Conservation (phyloP, 1,284 basidiomycete species). For the Erythrobasidium hasegawianum region DNA sequence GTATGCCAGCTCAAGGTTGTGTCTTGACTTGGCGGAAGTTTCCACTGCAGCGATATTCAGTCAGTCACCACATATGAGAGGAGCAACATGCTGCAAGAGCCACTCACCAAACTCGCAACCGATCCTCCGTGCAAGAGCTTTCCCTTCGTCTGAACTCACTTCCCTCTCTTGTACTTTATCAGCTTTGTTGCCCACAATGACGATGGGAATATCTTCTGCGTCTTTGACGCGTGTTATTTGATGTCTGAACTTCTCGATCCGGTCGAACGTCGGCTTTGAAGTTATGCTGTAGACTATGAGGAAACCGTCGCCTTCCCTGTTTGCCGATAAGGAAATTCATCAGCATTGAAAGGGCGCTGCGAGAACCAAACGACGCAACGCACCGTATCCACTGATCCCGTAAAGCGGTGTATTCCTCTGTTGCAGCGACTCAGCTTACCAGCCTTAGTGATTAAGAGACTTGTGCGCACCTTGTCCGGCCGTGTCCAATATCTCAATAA, state of each 20-base stretch:
- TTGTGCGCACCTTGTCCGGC: conserved; percentile 43
- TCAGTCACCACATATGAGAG: background rate
- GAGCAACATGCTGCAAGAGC: background rate
- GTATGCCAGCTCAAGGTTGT: conserved; percentile 50
- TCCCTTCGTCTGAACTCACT: conserved; percentile 48
- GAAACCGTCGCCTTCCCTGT: conserved; percentile 51
- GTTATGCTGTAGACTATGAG: conserved; percentile 51
- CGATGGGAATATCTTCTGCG: conserved; percentile 52
- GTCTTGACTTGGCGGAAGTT: conserved; percentile 50
- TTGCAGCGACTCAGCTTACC: background rate
- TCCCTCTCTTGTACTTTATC: conserved; percentile 50
- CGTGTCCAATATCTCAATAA: conserved; percentile 50
- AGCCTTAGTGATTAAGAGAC: background rate
- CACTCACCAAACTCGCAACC: conserved; percentile 48
- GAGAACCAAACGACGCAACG: conserved; percentile 10
- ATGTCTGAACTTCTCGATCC: conserved; percentile 49
- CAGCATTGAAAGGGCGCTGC: background rate
- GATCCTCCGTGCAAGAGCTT: conserved; percentile 47
- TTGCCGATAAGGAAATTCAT: background rate
- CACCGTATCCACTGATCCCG: conserved; percentile 51
- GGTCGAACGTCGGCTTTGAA: conserved; percentile 50
- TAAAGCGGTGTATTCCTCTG: conserved; percentile 51
- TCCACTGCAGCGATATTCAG: conserved; percentile 40
- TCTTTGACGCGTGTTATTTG: conserved; percentile 50
- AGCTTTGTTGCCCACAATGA: conserved; percentile 68